A percentile compares a stretch with the other conserved stretches of the same genome.
Conservation (phyloP, 2,329 filamentous ascomycete genomes). For the Onygena corvina region DNA sequence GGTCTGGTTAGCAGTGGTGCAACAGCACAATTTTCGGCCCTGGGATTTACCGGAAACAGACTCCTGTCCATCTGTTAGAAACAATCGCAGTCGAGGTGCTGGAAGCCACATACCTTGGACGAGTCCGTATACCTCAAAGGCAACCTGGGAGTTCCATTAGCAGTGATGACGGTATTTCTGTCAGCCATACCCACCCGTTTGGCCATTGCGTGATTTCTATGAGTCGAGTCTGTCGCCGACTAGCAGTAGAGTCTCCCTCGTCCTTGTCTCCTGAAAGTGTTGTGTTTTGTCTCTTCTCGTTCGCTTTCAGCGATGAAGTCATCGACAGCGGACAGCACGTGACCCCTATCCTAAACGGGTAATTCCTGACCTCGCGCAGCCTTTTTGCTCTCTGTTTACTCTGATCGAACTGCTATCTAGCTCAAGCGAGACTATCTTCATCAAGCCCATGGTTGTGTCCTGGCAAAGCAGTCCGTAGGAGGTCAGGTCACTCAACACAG, state of each 20-base stretch:
- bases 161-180: background rate
- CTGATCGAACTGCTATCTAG: no score
- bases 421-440: no score
- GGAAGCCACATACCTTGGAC: constrained; percentile 50
- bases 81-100: background rate
- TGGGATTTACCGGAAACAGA: constrained; percentile 38
- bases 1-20: no score
- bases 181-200: background rate
- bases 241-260: background rate
- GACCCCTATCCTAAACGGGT: no score
- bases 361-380: no score
- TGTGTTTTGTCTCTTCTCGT: no score
- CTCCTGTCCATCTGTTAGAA: constrained; percentile 23
- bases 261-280: background rate
- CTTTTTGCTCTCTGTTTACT: no score
- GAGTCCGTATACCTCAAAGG: constrained; percentile 47
- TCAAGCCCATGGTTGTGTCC: no score
- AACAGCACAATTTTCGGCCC: constrained; percentile 14
- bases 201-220: background rate
- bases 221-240: background rate
- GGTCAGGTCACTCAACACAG: no score
- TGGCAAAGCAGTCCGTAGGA: no score
- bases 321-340: no score
- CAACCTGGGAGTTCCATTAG: constrained; percentile 20
- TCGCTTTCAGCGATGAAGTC: no score